A percentile compares a stretch with the other conserved stretches of the same genome.
phyloP scores from a whole-genome alignment of 805 yeast genomes.

The Metschnikowia gelsemii region DNA sequence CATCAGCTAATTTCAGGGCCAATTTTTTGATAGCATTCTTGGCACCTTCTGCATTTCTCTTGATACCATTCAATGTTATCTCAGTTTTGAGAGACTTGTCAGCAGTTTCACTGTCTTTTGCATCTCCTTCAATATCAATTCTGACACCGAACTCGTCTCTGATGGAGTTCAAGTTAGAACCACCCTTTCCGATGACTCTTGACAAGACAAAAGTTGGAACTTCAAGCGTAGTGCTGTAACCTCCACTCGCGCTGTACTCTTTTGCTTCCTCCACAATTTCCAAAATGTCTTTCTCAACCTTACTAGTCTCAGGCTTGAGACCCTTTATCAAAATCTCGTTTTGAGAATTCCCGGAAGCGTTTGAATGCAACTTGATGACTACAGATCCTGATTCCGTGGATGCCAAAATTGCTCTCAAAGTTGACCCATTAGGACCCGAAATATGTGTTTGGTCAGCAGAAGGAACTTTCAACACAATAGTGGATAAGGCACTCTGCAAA shows the following conservation, averaged over 20 bases:
- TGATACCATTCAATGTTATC: slow-evolving; percentile 64
- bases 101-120: slow-evolving; percentile 32
- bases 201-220: slow-evolving; percentile 70
- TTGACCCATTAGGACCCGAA: slow-evolving; percentile 59
- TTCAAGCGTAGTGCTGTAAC: slow-evolving; percentile 46
- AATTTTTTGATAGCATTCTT: slow-evolving; percentile 54
- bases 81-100: slow-evolving; percentile 36
- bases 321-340: slow-evolving; percentile 71
- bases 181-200: slow-evolving; percentile 87
- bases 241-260: slow-evolving; percentile 42
- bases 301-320: slow-evolving; percentile 56
- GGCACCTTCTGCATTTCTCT: slow-evolving; percentile 74
- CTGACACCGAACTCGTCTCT: slow-evolving; percentile 73
- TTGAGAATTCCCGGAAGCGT: slow-evolving; percentile 36
- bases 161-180: slow-evolving; percentile 66
- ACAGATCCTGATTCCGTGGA: slow-evolving; percentile 41
- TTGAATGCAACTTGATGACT: slow-evolving; percentile 47
- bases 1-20: slow-evolving; percentile 81
- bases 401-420: slow-evolving; percentile 47
- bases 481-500: slow-evolving; percentile 52
- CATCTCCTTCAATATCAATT: slow-evolving; percentile 64
- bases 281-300: slow-evolving; percentile 52
- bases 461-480: slow-evolving; percentile 52
- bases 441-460: slow-evolving; percentile 57
- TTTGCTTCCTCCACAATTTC: slow-evolving; percentile 55